Base-by-base conservation (phyloP, 2,329 filamentous ascomycete genomes). In the Harringtonia lauricola region DNA sequence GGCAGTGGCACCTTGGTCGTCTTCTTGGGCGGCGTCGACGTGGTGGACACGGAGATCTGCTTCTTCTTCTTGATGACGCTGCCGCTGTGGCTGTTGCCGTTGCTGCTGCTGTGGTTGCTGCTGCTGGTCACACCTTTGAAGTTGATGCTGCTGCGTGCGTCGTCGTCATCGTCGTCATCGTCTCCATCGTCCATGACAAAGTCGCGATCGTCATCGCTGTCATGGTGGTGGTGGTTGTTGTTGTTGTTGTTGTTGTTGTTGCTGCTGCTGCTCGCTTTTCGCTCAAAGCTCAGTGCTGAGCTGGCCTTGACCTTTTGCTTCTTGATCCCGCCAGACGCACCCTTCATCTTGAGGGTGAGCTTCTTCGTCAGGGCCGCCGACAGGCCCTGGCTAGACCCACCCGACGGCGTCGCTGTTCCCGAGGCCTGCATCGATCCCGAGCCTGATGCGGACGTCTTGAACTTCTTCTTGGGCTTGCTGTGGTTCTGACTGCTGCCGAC, bases 271-370 rank as follows among this genome's bases (percentile, higher is more conserved):
- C 59, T 43, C 47, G 28, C 28, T 22, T 62, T 65, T 31, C 70
- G 69, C 56, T 74, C 71, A 34, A 70, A 65, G 48, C 66, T 71
- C 44, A 74, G 60, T 29, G 64, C 62, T 8, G 72, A 75, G 47
- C 60, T 59, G n/a, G 59, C 53, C 59, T 75, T 76, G 44, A 66
- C 59, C 57, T 73, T 75, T 17, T 77, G 72, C 59, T 76, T 76
- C 57, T 76, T 77, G 10, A 61, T 55, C 8, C 54, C 56, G n/a
- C 29, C 40, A 8, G 33, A 35, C 39, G 74, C 74, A 22, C 68
- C 67, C 62, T 78, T 78, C 37, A 77, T 76, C 35, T 69, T 64
- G 38, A 63, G 43, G 18, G 48, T 49, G 34, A 48, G 36, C 49
- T 51, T 51, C 43, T 51, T 52, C 13, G 37, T 35, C 31, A 51